phyloP scores from a whole-genome alignment of 345 rosid species.

The Syzygium aqueum region DNA sequence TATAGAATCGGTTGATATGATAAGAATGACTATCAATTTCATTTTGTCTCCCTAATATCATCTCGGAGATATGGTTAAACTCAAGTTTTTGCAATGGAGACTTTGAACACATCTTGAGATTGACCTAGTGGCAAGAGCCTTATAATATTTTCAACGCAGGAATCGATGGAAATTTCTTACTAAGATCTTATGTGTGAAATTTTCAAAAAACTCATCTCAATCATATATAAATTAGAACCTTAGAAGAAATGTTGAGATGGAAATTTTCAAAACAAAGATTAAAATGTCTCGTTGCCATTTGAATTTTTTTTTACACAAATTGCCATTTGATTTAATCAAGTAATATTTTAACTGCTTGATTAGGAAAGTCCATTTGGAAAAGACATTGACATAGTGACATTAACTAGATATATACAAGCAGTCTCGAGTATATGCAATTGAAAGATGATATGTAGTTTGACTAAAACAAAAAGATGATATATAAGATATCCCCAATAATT shows the following conservation, averaged over 20 bases:
- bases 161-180: neutral
- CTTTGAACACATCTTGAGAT: neutral
- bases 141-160: neutral
- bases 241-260: neutral
- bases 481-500: neutral
- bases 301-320: neutral
- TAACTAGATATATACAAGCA: neutral
- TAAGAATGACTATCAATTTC: neutral
- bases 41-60: neutral
- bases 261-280: too few species aligned
- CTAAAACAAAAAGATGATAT: too few species aligned
- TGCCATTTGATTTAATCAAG: neutral
- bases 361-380: neutral
- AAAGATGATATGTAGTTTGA: too few species aligned
- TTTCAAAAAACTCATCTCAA: neutral
- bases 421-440: neutral
- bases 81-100: neutral
- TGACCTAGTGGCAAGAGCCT: neutral
- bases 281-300: neutral
- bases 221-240: neutral
- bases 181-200: too few species aligned
- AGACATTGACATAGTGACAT: too few species aligned
- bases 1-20: fast-evolving
- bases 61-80: neutral
- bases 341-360: neutral